Evolutionary conservation across 2,329 filamentous ascomycete species (phyloP), one percentile per base, ranked within the genome.

Genomic region (Rachicladosporium sp.): DNA sequence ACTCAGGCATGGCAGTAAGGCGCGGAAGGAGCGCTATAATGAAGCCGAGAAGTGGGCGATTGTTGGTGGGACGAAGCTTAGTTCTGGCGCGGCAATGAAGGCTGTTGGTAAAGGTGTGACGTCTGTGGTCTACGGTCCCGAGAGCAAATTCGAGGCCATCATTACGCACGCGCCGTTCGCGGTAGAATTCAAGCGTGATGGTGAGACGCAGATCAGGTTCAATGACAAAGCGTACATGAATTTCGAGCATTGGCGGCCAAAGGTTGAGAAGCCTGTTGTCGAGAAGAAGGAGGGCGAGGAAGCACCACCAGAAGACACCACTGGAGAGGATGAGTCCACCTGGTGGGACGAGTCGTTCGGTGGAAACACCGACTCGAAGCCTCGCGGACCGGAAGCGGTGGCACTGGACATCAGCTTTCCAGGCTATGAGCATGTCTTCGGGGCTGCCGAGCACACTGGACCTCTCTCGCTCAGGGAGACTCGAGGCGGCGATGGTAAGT

Each of bases 261-360:
- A 94, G 71, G 64, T 86, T 10, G 88, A 94, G 40, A 68, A 76
- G 53, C 59, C 74, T 48, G 29, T 34, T 5, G 76, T 78, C 41
- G 70, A 66, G 40, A 66, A 67, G 46, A 78, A 78, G 43, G 72
- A 67, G 40, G 59, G 66, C 35, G 65, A 68, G 36, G 53, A 52
- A 9, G 50, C 50, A 10, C 10, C 39, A 63, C 21, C 63, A 65
- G 31, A 77, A 78, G 42, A 71, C 65, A 39, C 59, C 65, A 35
- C 64, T 8, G 70, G 68, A 10, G 76, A 82, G 47, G 83, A 91
- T 48, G 83, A 95, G 57, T 82, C 80, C 63, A 95, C 88, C 3
- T 95, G 87, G 86, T 98, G 91, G 91, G 91, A 98, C 5, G 91
- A 98, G 66, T 76, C 74, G 0, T 98, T 98, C 60, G 89, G 89